Base-by-base conservation (phyloP, 2,329 filamentous ascomycete species). In the Colletotrichum viniferum region DNA sequence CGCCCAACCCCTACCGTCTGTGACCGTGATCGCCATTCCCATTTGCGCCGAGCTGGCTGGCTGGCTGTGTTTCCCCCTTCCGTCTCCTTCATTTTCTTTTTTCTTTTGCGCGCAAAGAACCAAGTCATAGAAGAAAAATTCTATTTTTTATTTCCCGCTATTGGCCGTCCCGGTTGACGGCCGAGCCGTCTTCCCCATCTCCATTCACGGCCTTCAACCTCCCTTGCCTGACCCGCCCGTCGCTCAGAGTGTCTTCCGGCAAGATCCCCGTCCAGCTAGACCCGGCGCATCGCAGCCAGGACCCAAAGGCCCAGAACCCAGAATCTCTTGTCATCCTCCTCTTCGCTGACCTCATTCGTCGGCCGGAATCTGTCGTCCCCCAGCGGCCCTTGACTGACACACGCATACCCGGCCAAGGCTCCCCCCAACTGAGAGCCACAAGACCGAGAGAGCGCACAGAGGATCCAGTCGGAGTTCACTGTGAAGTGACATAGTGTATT, bases 191-290 rank as follows among this genome's bases (percentile, higher is more conserved):
- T 34, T 36, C 48, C 34, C 43, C n/a, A 67, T 69, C 28, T 34
- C 58, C 30, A 30, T 62, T 43, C 61, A 43, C 30, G 43, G 43
- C 58, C 63, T 67, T 67, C 30, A 26, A n/a, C 36, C 65, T 70
- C 60, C 71, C 66, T 70, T 70, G 60, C 26, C 38, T 48, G 66
- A 70, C 69, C 73, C 58, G 69, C 69, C 73, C 60, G 71, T 34
- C 67, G 66, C 66, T 71, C 55, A 52, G n/a, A 61, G 48, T 55
- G 52, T 71, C 67, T 71, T 68, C 74, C 74, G 74, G 74, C 64
- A 74, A 74, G 28, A 76, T 74, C 71, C 74, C 74, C 74, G 71
- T 70, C 71, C 64, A 74, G 32, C 74, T 58, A 74, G 71, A 74
- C 71, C 70, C 64, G 74, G 48, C 74, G 66, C 48, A 65, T 76